Percentiles rank a stretch among this genome's conserved stretches.
phyloP scores from a whole-genome alignment of 768 basidiomycete genomes.

The Mrakia blollopis region DNA sequence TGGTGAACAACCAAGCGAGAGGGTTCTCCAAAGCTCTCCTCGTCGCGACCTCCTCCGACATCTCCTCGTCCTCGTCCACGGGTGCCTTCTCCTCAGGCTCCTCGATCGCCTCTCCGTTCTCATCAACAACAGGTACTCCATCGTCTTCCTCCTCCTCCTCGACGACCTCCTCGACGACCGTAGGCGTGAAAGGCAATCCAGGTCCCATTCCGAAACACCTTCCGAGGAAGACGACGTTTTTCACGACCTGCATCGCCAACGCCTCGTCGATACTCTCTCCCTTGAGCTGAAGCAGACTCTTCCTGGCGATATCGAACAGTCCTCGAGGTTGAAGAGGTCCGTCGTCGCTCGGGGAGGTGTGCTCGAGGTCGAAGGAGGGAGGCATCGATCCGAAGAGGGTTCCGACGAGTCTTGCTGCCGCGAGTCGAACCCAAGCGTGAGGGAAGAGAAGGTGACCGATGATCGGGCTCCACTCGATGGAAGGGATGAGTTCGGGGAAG shows the following conservation, averaged over 20 bases:
- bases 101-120: slow-evolving; percentile 39
- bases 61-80: slow-evolving; percentile 41
- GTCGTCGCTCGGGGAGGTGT: slow-evolving; percentile 9
- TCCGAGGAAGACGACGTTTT: slow-evolving; percentile 87
- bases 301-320: slow-evolving; percentile 66
- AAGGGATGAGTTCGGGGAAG: slow-evolving; percentile 44
- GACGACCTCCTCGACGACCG: slow-evolving; percentile 40
- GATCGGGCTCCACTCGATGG: slow-evolving; percentile 56
- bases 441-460: slow-evolving; percentile 71
- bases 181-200: slow-evolving; percentile 8
- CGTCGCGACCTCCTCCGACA: slow-evolving; percentile 37
- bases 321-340: slow-evolving; percentile 30
- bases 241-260: slow-evolving; percentile 77
- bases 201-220: slow-evolving; percentile 62
- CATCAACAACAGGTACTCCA: slow-evolving; percentile 34
- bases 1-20: slow-evolving; percentile 89
- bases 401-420: slow-evolving; percentile 70
- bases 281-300: slow-evolving; percentile 70
- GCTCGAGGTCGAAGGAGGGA: slow-evolving; percentile 26
- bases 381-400: slow-evolving; percentile 53
- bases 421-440: slow-evolving; percentile 88
- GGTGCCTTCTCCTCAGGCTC: slow-evolving; percentile 34
- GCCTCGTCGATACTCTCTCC: slow-evolving; percentile 69
- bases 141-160: slow-evolving; percentile 38
- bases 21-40: slow-evolving; percentile 48